Evolutionary conservation across 2,329 filamentous ascomycete genomes (phyloP), one percentile per base, ranked within the genome.

Genomic region (Hymenoscyphus salicellus): DNA sequence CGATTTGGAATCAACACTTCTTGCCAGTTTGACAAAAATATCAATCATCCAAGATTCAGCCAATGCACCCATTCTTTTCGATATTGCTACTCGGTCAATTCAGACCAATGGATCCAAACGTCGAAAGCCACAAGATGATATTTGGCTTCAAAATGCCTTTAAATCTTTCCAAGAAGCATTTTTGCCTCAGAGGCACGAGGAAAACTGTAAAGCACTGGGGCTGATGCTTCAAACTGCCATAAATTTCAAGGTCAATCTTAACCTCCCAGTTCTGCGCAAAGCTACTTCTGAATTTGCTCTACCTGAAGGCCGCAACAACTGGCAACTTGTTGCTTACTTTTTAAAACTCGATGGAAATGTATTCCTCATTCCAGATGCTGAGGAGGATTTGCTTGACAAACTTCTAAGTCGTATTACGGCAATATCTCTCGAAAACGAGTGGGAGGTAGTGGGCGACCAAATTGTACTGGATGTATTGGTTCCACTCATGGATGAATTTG

Each of bases 101-200:
- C 79, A 72, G n/a, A 60, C 78, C 20, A 75, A 79, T 63, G 75
- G 78, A 63, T 77, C 77, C 11, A 79, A 79, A 56, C 79, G 81
- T 58, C 74, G 78, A 43, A 77, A 80, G 68, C 77, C 77, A 7
- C 72, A 77, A 28, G 82, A 84, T 70, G 78, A 78, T 46, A 74
- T 77, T 16, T 84, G 82, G 81, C 70, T 84, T 59, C 80, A 82
- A 70, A 77, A 76, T 2, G 72, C 82, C n/a, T 83, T 83, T 62
- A 75, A 78, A 28, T 65, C 69, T 1, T 57, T 76, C 1, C 68
- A 68, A 58, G 57, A 67, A 62, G 67, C 70, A n/a, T 70, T 76
- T 62, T 60, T 65, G 2, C 43, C 61, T n/a, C 55, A 64, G 33
- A 67, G 61, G 55, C 62, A 62, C 3, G 55, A 66, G 30, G 62